phyloP scores from a whole-genome alignment of 306 rosid genomes.

The Quercus gilva region DNA sequence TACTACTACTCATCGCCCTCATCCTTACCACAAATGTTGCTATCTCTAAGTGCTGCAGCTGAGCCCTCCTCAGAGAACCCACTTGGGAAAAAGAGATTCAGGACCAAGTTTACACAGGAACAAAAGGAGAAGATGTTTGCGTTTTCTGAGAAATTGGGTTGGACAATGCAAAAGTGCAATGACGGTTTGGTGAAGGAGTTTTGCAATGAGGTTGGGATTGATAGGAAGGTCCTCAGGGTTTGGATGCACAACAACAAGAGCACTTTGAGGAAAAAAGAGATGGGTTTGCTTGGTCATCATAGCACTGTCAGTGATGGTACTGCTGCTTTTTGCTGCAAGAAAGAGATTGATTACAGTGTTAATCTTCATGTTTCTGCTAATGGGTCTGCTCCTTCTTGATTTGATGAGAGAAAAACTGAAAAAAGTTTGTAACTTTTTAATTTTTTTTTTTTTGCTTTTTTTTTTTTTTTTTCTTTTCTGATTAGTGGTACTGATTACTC shows the following conservation, averaged over 20 bases:
- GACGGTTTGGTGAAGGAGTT: slow-evolving; percentile 59
- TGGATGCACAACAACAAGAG: slow-evolving; percentile 98
- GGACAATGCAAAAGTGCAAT: slow-evolving; percentile 70
- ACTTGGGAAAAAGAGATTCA: slow-evolving; percentile 52
- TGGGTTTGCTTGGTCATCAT: slow-evolving; percentile 4
- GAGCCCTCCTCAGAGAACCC: slow-evolving; percentile 17
- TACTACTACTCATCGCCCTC: slow-evolving; percentile 45
- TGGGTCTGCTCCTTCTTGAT: slow-evolving; percentile 38
- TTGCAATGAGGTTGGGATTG: slow-evolving; percentile 65
- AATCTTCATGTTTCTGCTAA: slow-evolving; percentile 47
- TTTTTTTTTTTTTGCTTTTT: not conserved
- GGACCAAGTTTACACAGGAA: slow-evolving; percentile 79
- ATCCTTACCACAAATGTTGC: slow-evolving; percentile 63
- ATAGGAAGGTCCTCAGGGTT: slow-evolving; percentile 69
- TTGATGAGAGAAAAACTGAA: not conserved
- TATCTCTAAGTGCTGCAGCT: slow-evolving; percentile 46
- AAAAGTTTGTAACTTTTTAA: not conserved
- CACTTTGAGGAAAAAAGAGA: slow-evolving; percentile 41
- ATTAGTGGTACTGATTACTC: not conserved
- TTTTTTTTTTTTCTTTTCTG: slow-evolving; percentile 2
- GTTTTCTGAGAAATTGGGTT: slow-evolving; percentile 72
- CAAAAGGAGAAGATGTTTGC: slow-evolving; percentile 80
- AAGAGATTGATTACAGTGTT: slow-evolving; percentile 24
- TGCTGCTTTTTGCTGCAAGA: slow-evolving; percentile 10
- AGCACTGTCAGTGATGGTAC: slow-evolving; percentile 1